Base-by-base conservation (phyloP, 257 asterid genomes). In the Penstemon barbatus region DNA sequence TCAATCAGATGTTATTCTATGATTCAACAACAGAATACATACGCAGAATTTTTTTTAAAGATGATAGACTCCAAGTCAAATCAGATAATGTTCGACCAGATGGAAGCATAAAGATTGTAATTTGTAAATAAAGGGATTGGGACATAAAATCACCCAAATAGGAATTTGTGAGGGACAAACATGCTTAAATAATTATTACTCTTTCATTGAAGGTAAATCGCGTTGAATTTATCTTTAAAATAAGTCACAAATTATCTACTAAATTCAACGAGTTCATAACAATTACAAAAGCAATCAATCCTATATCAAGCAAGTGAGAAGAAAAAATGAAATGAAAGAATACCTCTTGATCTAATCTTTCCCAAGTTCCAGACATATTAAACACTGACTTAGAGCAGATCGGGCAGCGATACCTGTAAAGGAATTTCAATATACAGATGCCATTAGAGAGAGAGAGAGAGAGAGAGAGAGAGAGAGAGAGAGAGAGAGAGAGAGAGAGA, bases 391-490 rank as follows among this genome's bases (percentile, higher is more conserved):
- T 92, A 72, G 86, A 88, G 86, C 97, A 92, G 79, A 88, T 76
- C 65, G 98, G 98, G 71, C 98, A 92, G 40, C 95, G 95, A 68
- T 86, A 92, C 82, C 98, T 92, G 79, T 55, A 74, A 59, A 44
- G 57, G 4, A 58, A 69, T 61, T 60, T 54, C 66, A 71, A 55
- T 13, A 57, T 65, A 53, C 51, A 69, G n/a, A 51, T 41, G 5
- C 43, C 45, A 59, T 37, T 58, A 50, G 38, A 42, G 51, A 19
- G 25, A 54, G 50, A 42, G 5, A 55, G 57, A 37, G 11, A 54
- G 55, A 70, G 42, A 48, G 53, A 6, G 39, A 33, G 65, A n/a
- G n/a, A n/a, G n/a, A n/a, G n/a, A n/a, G 57, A 50, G 38, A 42
- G 51, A 19, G 25, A 54, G 50, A 42, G 5, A 55, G 57, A 37